phyloP scores from a whole-genome alignment of 139 green algal genomes.

The Trebouxia sp. region DNA sequence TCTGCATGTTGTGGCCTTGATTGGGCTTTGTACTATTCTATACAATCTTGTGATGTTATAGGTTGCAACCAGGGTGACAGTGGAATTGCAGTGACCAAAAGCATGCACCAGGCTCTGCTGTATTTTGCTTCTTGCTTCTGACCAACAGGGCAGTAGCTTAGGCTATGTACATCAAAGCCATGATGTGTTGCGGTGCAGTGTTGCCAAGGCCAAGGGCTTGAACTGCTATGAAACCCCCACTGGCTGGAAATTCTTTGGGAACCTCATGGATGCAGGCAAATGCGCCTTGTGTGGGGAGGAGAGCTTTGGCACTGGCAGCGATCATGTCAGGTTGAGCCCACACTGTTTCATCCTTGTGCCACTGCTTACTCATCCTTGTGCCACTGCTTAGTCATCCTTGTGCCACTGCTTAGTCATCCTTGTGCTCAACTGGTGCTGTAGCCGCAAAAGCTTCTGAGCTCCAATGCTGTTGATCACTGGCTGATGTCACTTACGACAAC shows the following conservation, averaged over 20 bases:
- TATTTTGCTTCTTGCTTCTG: too few species aligned
- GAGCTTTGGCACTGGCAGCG: constrained; percentile 89
- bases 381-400: not conserved
- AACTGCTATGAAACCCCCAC: constrained; percentile 92
- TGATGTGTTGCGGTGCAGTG: constrained; percentile 42
- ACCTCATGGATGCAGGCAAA: constrained; percentile 88
- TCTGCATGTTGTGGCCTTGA: too few species aligned
- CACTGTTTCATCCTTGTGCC: not conserved
- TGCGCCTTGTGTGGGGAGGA: constrained; percentile 93
- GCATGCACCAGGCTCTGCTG: too few species aligned
- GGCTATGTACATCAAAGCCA: too few species aligned
- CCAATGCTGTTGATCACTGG: not conserved
- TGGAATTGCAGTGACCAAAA: too few species aligned
- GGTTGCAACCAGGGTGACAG: too few species aligned
- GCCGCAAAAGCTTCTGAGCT: not conserved
- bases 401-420: not conserved
- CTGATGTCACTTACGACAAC: too few species aligned
- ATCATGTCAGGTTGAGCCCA: constrained; percentile 67
- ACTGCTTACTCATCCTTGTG: not conserved
- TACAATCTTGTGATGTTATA: too few species aligned
- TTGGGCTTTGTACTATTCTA: too few species aligned
- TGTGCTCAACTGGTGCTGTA: too few species aligned
- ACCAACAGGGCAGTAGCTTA: too few species aligned
- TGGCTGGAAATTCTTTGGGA: constrained; percentile 95
- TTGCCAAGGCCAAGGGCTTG: constrained; percentile 77